A percentile compares a stretch with the other conserved stretches of the same genome.
phyloP scores from a whole-genome alignment of 495 filamentous ascomycete genomes.

The Pseudomonodictys pantanalensis region DNA sequence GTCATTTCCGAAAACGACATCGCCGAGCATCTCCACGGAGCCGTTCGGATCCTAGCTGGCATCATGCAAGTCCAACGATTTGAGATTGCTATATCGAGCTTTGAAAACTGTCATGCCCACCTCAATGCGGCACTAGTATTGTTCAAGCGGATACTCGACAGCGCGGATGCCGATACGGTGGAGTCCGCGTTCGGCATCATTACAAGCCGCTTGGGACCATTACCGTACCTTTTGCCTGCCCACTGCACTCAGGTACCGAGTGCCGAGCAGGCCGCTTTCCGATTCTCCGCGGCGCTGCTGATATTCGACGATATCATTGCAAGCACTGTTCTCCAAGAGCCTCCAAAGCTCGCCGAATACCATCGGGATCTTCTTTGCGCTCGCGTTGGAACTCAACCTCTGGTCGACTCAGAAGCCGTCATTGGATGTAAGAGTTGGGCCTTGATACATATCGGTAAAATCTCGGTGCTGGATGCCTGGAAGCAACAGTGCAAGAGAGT shows the following conservation, averaged over 20 bases:
- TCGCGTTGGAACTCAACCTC: slow-evolving; percentile 20
- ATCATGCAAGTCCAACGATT: slow-evolving; percentile 55
- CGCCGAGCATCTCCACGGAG: slow-evolving; percentile 36
- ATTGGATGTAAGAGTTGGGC: slow-evolving; percentile 51
- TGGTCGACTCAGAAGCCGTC: slow-evolving; percentile 44
- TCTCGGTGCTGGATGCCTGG: slow-evolving; percentile 51
- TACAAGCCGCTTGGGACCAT: slow-evolving; percentile 37
- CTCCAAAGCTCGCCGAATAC: slow-evolving; percentile 45
- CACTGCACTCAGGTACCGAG: slow-evolving; percentile 39
- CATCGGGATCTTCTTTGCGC: slow-evolving; percentile 41
- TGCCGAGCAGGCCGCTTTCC: slow-evolving; percentile 52
- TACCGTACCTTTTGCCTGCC: slow-evolving; percentile 28
- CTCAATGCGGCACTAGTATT: slow-evolving; percentile 50
- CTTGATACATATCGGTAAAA: slow-evolving; percentile 46
- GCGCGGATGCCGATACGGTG: slow-evolving; percentile 11
- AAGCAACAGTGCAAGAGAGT: slow-evolving; percentile 46
- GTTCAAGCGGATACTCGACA: slow-evolving; percentile 47
- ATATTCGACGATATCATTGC: slow-evolving; percentile 52
- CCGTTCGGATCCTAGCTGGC: slow-evolving; percentile 48
- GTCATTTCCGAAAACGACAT: slow-evolving; percentile 39
- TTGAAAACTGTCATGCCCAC: slow-evolving; percentile 50
- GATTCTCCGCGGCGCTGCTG: slow-evolving; percentile 52
- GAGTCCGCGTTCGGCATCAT: slow-evolving; percentile 9
- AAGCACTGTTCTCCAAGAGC: slow-evolving; percentile 45
- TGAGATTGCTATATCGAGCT: slow-evolving; percentile 47